phyloP scores from a whole-genome alignment of 768 basidiomycete species.

The Botryobasidium botryosum region DNA sequence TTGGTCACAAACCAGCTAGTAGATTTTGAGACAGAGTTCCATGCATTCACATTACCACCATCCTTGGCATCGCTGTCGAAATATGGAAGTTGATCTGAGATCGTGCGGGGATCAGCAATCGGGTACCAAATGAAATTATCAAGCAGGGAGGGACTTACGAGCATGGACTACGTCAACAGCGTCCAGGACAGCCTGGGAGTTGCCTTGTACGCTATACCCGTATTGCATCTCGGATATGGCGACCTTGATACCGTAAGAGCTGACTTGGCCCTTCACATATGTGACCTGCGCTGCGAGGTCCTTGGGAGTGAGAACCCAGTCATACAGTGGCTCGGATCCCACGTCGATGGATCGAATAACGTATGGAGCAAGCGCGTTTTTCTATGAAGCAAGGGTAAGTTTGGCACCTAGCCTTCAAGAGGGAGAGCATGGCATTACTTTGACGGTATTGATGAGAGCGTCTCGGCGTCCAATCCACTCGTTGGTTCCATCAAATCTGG shows the following conservation, averaged over 20 bases:
- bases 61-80: conserved; percentile 8
- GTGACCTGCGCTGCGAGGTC: conserved; percentile 7
- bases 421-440: not conserved
- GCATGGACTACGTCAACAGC: conserved; percentile 12
- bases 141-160: conserved; percentile 8
- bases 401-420: not conserved
- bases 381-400: not conserved
- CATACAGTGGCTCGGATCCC: conserved; percentile 7
- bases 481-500: conserved; percentile 3
- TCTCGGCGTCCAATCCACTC: conserved; percentile 1
- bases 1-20: not conserved
- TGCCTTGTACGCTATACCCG: conserved; percentile 8
- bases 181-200: conserved; percentile 7
- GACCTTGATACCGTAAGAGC: conserved; percentile 10
- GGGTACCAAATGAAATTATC: too few relatives aligned
- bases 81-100: conserved; percentile 9
- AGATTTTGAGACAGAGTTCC: too few relatives aligned
- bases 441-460: conserved; percentile 6
- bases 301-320: not conserved
- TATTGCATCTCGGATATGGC: conserved; percentile 14
- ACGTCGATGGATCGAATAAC: conserved; percentile 9
- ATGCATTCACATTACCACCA: not conserved
- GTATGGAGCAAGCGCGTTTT: conserved; percentile 7
- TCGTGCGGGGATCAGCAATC: too few relatives aligned
- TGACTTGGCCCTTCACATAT: conserved; percentile 9